A percentile compares a stretch with the other conserved stretches of the same genome.
These are phyloP conservation scores for Schizonepeta tenuifolia DNA, from an alignment of 257 asterid species.

Conservation along the genomic window DNA sequence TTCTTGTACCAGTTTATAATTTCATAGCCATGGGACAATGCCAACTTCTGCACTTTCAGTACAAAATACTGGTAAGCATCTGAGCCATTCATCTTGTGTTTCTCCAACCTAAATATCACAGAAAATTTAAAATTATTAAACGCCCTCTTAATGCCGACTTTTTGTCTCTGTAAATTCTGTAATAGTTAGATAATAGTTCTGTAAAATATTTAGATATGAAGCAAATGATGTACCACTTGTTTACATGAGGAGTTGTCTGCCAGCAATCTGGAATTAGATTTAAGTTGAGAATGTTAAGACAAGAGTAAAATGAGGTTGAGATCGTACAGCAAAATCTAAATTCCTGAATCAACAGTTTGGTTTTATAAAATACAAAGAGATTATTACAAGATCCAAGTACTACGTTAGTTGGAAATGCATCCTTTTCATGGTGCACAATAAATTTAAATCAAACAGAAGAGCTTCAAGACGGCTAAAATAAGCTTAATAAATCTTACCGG, in stretches of 20 bases:
- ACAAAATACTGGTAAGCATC: conserved; percentile 78
- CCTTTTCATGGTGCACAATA: too few species aligned
- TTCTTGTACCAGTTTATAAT: conserved; percentile 75
- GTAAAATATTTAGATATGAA: not conserved
- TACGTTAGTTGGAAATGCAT: too few species aligned
- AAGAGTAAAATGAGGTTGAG: not conserved
- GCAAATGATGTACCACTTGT: conserved; percentile 55
- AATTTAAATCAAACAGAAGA: too few species aligned
- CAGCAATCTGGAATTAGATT: conserved; percentile 71
- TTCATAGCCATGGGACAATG: conserved; percentile 84
- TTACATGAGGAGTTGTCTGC: conserved; percentile 63
- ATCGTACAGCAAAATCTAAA: not conserved
- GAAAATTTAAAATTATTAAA: not conserved
- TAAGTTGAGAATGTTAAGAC: not conserved
- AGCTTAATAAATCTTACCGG: conserved; percentile 51
- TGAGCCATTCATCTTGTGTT: conserved; percentile 42
- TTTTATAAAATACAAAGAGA: not conserved
- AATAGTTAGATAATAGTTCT: too few species aligned
- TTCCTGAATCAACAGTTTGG: not conserved
- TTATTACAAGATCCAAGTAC: too few species aligned
- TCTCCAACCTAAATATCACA: conserved; percentile 55
- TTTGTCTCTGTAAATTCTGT: not conserved
- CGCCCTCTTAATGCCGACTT: not conserved
- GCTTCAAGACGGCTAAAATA: not conserved
- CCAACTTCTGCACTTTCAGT: conserved; percentile 74